Percentiles rank a stretch among this genome's conserved stretches.
phyloP scores from a whole-genome alignment of 345 rosid species.

The Gossypium ekmanianum region DNA sequence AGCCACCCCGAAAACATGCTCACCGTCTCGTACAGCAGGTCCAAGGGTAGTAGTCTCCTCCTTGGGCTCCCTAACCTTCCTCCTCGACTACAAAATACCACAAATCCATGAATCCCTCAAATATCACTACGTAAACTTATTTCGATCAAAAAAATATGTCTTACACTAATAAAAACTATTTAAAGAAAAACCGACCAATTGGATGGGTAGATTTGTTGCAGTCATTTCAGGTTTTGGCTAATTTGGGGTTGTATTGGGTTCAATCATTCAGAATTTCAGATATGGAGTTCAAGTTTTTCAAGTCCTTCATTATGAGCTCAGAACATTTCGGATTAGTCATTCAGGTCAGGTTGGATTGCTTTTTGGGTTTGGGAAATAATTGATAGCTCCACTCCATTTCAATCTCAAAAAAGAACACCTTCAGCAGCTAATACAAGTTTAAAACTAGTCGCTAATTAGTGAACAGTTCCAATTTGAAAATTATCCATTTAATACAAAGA shows the following conservation, averaged over 20 bases:
- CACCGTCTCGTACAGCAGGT: slow-evolving; percentile 80
- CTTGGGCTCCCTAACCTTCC: slow-evolving; percentile 78
- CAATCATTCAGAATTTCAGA: too few relatives aligned
- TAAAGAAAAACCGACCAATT: too few relatives aligned
- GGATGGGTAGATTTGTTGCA: too few relatives aligned
- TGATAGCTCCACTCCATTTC: neutral
- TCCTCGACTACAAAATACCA: slow-evolving; percentile 49
- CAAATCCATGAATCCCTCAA: neutral
- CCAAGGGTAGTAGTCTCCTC: slow-evolving; percentile 76
- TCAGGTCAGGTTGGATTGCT: too few relatives aligned
- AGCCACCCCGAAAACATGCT: slow-evolving; percentile 65
- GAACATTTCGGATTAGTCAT: too few relatives aligned
- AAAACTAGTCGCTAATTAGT: neutral
- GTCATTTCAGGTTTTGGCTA: too few relatives aligned
- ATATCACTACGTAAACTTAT: too few relatives aligned
- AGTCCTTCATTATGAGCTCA: too few relatives aligned
- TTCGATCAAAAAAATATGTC: neutral
- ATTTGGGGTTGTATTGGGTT: too few relatives aligned
- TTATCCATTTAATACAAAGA: neutral
- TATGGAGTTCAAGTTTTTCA: too few relatives aligned
- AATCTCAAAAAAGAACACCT: neutral
- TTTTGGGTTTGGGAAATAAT: too few relatives aligned
- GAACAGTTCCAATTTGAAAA: neutral
- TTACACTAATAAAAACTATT: neutral
- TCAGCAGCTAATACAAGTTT: neutral